Percentiles rank a stretch among this genome's conserved stretches.
phyloP scores from a whole-genome alignment of 2,329 filamentous ascomycete species.

The Lachnellula arida region DNA sequence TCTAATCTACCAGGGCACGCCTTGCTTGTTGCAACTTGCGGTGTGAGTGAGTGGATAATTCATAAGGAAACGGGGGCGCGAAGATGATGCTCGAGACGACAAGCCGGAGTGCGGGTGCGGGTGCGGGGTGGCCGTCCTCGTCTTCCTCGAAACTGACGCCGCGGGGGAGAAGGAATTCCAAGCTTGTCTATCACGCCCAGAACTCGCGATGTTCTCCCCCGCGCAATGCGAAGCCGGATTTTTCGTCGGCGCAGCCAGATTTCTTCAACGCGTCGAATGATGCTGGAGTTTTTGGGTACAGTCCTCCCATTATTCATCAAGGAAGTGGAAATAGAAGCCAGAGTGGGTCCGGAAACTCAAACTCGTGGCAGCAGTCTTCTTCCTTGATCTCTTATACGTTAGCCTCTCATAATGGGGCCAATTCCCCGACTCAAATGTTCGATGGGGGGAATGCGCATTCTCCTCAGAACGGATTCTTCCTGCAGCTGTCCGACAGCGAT shows the following conservation, averaged over 20 bases:
- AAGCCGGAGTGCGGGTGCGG: neutral
- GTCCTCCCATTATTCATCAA: constrained; percentile 15
- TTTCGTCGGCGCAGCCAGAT: neutral
- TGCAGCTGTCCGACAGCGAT: constrained; percentile 15
- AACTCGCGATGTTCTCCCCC: constrained; percentile 4
- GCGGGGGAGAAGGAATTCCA: constrained; percentile 18
- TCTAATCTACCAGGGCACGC: neutral
- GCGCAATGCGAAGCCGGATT: neutral
- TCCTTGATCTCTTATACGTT: constrained; percentile 19
- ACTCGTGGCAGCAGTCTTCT: constrained; percentile 8
- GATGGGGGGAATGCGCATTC: constrained; percentile 13
- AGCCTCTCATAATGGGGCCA: constrained; percentile 6
- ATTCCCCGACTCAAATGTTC: constrained; percentile 14
- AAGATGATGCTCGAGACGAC: neutral
- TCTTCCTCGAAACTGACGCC: neutral
- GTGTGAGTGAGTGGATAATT: neutral
- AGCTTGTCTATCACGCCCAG: constrained; percentile 13
- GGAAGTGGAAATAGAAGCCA: neutral
- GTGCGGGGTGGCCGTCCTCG: neutral
- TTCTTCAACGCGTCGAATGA: neutral
- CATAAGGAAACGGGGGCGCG: neutral
- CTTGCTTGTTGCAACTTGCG: neutral
- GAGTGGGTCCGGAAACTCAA: constrained; percentile 8
- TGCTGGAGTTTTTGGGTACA: neutral
- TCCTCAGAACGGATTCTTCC: constrained; percentile 10